phyloP scores from a whole-genome alignment of 768 basidiomycete genomes.

The Daedaleopsis sinensis region DNA sequence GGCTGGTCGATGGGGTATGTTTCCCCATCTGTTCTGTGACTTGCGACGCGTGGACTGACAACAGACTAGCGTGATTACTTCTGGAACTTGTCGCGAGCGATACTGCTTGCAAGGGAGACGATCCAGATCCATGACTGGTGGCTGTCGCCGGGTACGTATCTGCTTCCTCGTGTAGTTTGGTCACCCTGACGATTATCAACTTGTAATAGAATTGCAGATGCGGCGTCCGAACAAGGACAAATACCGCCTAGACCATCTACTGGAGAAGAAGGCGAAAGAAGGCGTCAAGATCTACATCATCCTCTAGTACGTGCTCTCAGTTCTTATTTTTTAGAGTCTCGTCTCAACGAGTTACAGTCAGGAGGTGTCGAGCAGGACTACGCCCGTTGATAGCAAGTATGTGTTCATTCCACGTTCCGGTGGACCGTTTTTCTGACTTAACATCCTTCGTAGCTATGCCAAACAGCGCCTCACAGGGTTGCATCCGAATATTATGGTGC shows the following conservation, averaged over 20 bases:
- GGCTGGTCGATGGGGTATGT: slow-evolving; percentile 95
- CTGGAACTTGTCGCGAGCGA: slow-evolving; percentile 94
- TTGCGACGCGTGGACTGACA: background rate
- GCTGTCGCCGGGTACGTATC: slow-evolving; percentile 74
- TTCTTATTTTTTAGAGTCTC: background rate
- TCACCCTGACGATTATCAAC: slow-evolving; percentile 1
- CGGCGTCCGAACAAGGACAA: slow-evolving; percentile 82
- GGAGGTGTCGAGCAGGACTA: slow-evolving; percentile 94
- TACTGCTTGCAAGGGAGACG: slow-evolving; percentile 82
- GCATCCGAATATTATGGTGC: slow-evolving; percentile 94
- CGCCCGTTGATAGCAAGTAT: slow-evolving; percentile 91
- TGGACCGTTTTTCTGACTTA: background rate
- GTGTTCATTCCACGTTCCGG: slow-evolving; percentile 27
- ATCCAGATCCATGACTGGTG: slow-evolving; percentile 99
- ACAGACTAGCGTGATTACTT: slow-evolving; percentile 88
- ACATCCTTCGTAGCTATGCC: slow-evolving; percentile 59
- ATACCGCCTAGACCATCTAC: slow-evolving; percentile 83
- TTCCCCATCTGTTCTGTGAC: background rate
- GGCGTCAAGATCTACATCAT: slow-evolving; percentile 97
- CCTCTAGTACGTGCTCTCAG: slow-evolving; percentile 70
- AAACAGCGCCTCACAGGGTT: slow-evolving; percentile 80
- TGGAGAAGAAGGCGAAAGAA: slow-evolving; percentile 91
- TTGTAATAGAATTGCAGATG: slow-evolving; percentile 70
- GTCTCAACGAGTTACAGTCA: slow-evolving; percentile 51
- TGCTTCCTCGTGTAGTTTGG: background rate